These are phyloP conservation scores for Diplodia corticola DNA, from an alignment of 2,329 filamentous ascomycete species.

Conservation along the genomic window DNA sequence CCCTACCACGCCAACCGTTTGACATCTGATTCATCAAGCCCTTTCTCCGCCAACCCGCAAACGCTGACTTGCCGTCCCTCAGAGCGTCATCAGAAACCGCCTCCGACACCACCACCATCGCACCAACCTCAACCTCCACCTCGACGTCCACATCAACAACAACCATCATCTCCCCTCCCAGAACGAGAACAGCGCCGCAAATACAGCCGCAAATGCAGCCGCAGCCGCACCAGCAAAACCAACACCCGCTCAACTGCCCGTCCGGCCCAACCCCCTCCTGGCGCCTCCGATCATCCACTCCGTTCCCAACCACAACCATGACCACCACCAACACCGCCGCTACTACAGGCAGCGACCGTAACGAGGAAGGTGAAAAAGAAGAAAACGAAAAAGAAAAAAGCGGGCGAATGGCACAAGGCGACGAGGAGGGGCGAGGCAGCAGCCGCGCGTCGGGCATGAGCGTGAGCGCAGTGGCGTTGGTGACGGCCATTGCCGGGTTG, in stretches of 20 bases:
- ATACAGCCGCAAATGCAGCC: background rate
- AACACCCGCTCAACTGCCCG: background rate
- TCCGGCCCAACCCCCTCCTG: background rate
- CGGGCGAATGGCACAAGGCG: background rate
- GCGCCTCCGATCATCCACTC: background rate
- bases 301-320: background rate
- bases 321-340: too few relatives aligned
- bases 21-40: too few relatives aligned
- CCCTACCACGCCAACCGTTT: too few relatives aligned
- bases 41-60: too few relatives aligned
- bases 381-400: background rate
- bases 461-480: slow-evolving; percentile 3
- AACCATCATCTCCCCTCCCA: background rate
- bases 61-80: background rate
- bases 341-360: background rate
- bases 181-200: background rate
- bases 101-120: too few relatives aligned
- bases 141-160: background rate
- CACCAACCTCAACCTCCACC: background rate
- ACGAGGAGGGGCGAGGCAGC: too few relatives aligned
- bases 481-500: slow-evolving; percentile 2
- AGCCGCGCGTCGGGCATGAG: background rate
- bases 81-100: background rate
- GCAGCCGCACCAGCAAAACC: background rate
- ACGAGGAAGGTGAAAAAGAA: background rate